Percentiles rank a stretch among this genome's conserved stretches.
These are phyloP conservation scores for Diplodia sapinea DNA, from an alignment of 2,329 filamentous ascomycete genomes.

Conservation along the genomic window DNA sequence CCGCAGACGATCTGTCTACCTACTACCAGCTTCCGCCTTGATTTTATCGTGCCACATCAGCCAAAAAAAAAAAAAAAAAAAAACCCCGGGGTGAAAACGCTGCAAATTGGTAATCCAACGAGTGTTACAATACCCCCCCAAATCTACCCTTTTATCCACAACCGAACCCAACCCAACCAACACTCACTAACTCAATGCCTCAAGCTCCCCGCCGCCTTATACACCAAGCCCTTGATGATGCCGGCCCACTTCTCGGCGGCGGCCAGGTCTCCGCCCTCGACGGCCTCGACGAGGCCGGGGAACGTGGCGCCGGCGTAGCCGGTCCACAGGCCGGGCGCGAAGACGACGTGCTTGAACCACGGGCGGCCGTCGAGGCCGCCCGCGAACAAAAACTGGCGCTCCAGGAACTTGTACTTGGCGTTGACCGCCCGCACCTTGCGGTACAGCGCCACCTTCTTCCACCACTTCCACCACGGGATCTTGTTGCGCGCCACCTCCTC, in stretches of 20 bases:
- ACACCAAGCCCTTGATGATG: slow-evolving; percentile 47
- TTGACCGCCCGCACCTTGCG: slow-evolving; percentile 72
- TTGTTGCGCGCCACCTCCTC: slow-evolving; percentile 56
- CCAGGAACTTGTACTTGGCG: slow-evolving; percentile 80
- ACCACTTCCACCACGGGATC: slow-evolving; percentile 80
- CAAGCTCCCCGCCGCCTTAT: slow-evolving; percentile 45
- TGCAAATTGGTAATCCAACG: no score
- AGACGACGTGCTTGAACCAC: slow-evolving; percentile 97
- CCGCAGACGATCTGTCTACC: no score
- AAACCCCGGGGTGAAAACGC: no score
- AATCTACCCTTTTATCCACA: no score
- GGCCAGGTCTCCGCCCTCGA: slow-evolving; percentile 57
- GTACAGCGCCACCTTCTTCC: slow-evolving; percentile 69
- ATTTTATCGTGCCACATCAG: no score
- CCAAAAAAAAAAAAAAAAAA: no score
- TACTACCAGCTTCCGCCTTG: no score
- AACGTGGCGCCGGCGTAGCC: slow-evolving; percentile 80
- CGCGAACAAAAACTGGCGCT: slow-evolving; percentile 78
- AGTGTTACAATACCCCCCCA: no score
- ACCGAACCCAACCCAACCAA: no score
- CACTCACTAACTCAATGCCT: no score
- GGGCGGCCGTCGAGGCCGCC: slow-evolving; percentile 76
- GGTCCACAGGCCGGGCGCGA: slow-evolving; percentile 89
- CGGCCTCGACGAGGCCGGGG: slow-evolving; percentile 67
- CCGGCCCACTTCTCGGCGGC: slow-evolving; percentile 51